Evolutionary conservation across 1,284 basidiomycete species (phyloP).

Genomic region (Moesziomyces globuligerus): DNA sequence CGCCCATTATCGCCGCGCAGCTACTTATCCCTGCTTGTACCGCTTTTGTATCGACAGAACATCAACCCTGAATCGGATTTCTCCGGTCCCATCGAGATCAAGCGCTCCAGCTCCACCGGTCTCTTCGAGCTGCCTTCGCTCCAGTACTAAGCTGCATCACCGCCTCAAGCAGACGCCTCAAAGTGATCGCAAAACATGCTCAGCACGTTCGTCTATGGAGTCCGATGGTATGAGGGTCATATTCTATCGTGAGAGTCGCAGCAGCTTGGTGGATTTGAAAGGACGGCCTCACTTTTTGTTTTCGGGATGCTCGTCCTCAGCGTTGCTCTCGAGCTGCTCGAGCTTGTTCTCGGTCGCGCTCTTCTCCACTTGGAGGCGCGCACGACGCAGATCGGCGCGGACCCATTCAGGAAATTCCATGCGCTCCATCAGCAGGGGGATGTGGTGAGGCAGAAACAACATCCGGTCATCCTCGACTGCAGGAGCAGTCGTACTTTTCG

Average conservation of each 20-base stretch:
- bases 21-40: neutral
- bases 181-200: too few species aligned
- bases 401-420: slow-evolving; percentile 50
- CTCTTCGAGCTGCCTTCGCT: slow-evolving; percentile 36
- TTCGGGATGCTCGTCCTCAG: slow-evolving; percentile 17
- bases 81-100: slow-evolving; percentile 33
- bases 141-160: slow-evolving; percentile 5
- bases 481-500: neutral
- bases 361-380: slow-evolving; percentile 43
- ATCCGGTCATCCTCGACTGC: slow-evolving; percentile 28
- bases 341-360: slow-evolving; percentile 37
- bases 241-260: neutral
- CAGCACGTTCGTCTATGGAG: neutral
- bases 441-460: slow-evolving; percentile 36
- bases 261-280: neutral
- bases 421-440: slow-evolving; percentile 34
- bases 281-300: slow-evolving; percentile 13
- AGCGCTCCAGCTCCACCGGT: slow-evolving; percentile 26
- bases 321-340: slow-evolving; percentile 41
- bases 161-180: too few species aligned
- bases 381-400: slow-evolving; percentile 39
- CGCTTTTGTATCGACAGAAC: slow-evolving; percentile 9
- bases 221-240: neutral
- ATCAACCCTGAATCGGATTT: slow-evolving; percentile 47
- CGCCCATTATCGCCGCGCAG: too few species aligned